Evolutionary conservation across 2,329 filamentous ascomycete genomes (phyloP).

Genomic region (Ramularia endophylla): DNA sequence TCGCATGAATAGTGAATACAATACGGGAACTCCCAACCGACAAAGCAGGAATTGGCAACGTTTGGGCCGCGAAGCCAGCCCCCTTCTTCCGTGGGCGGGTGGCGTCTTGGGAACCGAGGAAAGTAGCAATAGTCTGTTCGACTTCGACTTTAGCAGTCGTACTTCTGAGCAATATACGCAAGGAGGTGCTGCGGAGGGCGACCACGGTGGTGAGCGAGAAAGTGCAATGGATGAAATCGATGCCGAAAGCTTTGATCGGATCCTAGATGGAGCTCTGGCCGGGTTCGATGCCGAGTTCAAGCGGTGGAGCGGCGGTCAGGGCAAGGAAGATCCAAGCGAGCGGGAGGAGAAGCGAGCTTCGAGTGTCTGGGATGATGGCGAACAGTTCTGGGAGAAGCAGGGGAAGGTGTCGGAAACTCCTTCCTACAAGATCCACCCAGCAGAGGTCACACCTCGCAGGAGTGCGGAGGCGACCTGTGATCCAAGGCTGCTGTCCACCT

Average conservation of each 20-base stretch:
- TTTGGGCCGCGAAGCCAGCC: slow-evolving; percentile 36
- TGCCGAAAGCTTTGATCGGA: slow-evolving; percentile 15
- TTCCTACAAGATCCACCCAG: not conserved
- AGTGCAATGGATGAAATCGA: slow-evolving; percentile 25
- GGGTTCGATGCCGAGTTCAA: slow-evolving; percentile 19
- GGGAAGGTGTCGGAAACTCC: slow-evolving; percentile 1
- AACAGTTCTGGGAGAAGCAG: slow-evolving; percentile 25
- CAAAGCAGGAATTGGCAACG: slow-evolving; percentile 34
- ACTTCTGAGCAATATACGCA: not conserved
- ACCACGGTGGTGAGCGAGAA: no score
- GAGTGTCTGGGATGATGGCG: slow-evolving; percentile 32
- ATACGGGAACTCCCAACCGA: slow-evolving; percentile 14
- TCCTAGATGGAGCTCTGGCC: slow-evolving; percentile 22
- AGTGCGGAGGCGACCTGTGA: slow-evolving; percentile 8
- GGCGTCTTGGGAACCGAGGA: slow-evolving; percentile 1
- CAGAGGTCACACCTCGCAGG: slow-evolving; percentile 1
- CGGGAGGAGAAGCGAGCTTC: slow-evolving; percentile 39
- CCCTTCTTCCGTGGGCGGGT: slow-evolving; percentile 27
- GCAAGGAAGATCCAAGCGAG: no score
- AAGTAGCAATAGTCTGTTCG: slow-evolving; percentile 16
- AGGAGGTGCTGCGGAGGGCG: slow-evolving; percentile 3
- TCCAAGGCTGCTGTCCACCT: slow-evolving; percentile 15
- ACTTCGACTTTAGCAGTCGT: slow-evolving; percentile 20
- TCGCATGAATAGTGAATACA: slow-evolving; percentile 40
- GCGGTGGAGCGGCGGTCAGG: slow-evolving; percentile 5